A percentile compares a stretch with the other conserved stretches of the same genome.
Conservation (phyloP, 1,139 yeast species). For the Blastobotrys indianensis region DNA sequence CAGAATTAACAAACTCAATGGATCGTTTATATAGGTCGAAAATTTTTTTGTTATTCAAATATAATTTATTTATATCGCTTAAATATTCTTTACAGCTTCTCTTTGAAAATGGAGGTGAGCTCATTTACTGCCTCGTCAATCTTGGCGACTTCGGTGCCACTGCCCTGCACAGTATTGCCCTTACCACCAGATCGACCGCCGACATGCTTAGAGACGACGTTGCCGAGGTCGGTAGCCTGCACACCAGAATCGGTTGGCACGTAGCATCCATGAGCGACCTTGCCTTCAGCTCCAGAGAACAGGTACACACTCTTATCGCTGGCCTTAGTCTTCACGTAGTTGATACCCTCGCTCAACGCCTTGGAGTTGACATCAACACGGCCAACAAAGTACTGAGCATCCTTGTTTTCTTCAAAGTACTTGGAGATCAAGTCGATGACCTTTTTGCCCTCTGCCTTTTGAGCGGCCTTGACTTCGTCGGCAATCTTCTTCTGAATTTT, state of each 20-base stretch:
- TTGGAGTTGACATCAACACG: constrained; percentile 76
- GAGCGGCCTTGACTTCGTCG: constrained; percentile 80
- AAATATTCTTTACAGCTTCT: constrained; percentile 15
- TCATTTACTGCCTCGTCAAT: constrained; percentile 68
- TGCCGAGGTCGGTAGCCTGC: constrained; percentile 70
- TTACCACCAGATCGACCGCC: constrained; percentile 99
- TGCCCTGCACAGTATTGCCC: constrained; percentile 94
- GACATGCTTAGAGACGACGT: constrained; percentile 59
- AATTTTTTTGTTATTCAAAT: not conserved
- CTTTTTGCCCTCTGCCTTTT: constrained; percentile 80
- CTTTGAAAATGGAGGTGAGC: constrained; percentile 47
- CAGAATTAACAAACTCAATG: not conserved
- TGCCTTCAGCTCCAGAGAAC: constrained; percentile 66
- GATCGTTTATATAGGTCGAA: not conserved
- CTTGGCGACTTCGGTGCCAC: constrained; percentile 77
- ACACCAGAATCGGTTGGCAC: constrained; percentile 70
- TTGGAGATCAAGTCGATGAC: constrained; percentile 72
- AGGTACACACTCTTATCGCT: constrained; percentile 75
- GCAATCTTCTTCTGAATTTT: constrained; percentile 79
- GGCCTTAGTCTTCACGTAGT: constrained; percentile 70
- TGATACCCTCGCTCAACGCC: constrained; percentile 89
- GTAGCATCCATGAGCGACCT: constrained; percentile 94
- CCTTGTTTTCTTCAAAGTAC: constrained; percentile 51
- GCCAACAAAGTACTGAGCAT: constrained; percentile 54
- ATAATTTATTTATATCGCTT: too few species aligned